phyloP scores from a whole-genome alignment of 208 protist species.

The Angomonas ambiguus region DNA sequence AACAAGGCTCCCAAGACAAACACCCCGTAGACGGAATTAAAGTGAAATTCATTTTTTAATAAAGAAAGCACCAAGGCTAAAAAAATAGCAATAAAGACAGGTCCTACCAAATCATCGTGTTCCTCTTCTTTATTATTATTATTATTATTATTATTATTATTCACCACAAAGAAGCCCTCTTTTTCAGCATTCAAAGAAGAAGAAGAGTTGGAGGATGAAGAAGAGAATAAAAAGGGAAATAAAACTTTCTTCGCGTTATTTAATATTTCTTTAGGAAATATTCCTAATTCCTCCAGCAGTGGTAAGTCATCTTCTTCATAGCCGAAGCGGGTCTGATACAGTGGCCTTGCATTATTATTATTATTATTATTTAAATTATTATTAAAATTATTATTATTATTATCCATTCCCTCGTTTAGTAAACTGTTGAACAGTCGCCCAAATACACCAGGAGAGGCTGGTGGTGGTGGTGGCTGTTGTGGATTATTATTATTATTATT shows the following conservation, averaged over 20 bases:
- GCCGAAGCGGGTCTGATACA: constrained; percentile 75
- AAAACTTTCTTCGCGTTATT: constrained; percentile 52
- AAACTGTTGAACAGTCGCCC: constrained; percentile 14
- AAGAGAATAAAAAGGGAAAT: constrained; percentile 46
- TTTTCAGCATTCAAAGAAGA: no score
- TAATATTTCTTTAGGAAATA: constrained; percentile 55
- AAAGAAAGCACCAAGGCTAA: constrained; percentile 68
- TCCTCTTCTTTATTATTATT: constrained; percentile 19
- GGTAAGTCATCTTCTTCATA: constrained; percentile 76
- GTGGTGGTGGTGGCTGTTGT: background rate
- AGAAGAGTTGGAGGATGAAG: no score
- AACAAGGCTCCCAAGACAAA: constrained; percentile 64
- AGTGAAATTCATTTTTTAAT: constrained; percentile 66
- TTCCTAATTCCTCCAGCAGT: constrained; percentile 77
- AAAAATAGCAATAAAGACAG: constrained; percentile 63
- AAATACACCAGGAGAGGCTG: constrained; percentile 12
- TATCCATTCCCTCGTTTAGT: constrained; percentile 1
- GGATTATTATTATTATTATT: constrained; percentile 1
- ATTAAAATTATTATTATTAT: background rate
- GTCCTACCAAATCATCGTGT: constrained; percentile 72
- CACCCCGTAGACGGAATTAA: constrained; percentile 79
- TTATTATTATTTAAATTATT: background rate
- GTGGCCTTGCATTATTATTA: constrained; percentile 18
- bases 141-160: constrained; percentile 16
- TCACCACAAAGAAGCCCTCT: no score